Conservation (phyloP, 2,329 filamentous ascomycete genomes). For the Fonsecaea monophora region DNA sequence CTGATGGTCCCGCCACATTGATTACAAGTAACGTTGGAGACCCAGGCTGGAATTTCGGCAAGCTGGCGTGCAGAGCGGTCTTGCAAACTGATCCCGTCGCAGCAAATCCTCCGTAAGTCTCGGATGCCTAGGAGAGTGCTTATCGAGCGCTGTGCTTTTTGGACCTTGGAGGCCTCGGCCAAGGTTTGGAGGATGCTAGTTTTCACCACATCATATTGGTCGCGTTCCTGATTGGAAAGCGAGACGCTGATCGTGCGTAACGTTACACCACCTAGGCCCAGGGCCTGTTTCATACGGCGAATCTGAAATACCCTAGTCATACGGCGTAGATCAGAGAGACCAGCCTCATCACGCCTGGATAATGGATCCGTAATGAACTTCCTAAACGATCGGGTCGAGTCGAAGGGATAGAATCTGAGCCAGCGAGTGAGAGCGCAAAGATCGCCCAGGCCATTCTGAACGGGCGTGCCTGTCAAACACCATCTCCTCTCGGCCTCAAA, state of each 20-base stretch:
- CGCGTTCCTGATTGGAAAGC: background rate
- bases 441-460: background rate
- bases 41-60: background rate
- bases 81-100: background rate
- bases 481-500: conserved; percentile 4
- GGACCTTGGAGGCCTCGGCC: background rate
- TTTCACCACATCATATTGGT: background rate
- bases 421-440: background rate
- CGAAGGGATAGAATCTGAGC: conserved; percentile 2
- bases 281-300: background rate
- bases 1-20: background rate
- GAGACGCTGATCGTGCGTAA: background rate
- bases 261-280: background rate
- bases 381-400: background rate
- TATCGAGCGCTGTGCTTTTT: background rate
- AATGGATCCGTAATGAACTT: conserved; percentile 3
- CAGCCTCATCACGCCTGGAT: background rate
- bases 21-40: background rate
- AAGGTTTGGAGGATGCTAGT: background rate
- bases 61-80: background rate
- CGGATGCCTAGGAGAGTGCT: background rate
- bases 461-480: conserved; percentile 11
- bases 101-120: background rate
- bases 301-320: conserved; percentile 2
- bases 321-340: background rate